Percentiles rank a stretch among this genome's conserved stretches.
phyloP scores from a whole-genome alignment of 2,329 filamentous ascomycete species.

The Cladorrhinum sp. region DNA sequence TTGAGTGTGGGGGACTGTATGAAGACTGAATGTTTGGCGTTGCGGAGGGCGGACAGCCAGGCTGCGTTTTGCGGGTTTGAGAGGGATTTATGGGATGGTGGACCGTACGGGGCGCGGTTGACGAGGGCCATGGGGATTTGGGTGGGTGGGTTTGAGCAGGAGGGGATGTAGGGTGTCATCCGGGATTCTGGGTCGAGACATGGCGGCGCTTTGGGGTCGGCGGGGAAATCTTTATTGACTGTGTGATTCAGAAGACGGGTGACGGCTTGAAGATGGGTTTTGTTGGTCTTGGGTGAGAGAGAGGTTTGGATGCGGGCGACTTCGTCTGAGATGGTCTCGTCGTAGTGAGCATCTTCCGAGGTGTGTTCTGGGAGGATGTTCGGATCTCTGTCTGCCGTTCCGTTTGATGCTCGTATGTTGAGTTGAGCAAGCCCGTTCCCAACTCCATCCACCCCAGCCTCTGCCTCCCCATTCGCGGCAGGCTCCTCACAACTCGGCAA shows the following conservation, averaged over 20 bases:
- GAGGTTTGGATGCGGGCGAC: conserved; percentile 58
- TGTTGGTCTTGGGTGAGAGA: conserved; percentile 44
- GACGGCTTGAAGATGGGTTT: conserved; percentile 53
- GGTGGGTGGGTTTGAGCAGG: conserved; percentile 27
- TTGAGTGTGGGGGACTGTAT: conserved; percentile 79
- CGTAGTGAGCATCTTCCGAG: conserved; percentile 60
- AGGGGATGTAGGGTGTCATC: conserved; percentile 63
- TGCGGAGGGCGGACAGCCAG: conserved; percentile 66
- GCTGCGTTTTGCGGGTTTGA: conserved; percentile 72
- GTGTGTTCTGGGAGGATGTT: conserved; percentile 52
- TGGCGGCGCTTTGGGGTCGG: conserved; percentile 49
- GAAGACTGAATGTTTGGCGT: conserved; percentile 64
- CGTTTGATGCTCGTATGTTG: conserved; percentile 29
- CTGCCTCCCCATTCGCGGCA: conserved; percentile 35
- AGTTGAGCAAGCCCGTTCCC: conserved; percentile 12
- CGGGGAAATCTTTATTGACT: conserved; percentile 47
- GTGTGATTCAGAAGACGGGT: conserved; percentile 66
- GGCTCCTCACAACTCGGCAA: conserved; percentile 54
- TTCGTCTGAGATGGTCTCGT: conserved; percentile 58
- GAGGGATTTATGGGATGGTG: conserved; percentile 57
- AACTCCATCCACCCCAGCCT: neutral
- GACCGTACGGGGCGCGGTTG: conserved; percentile 64
- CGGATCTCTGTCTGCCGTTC: conserved; percentile 15
- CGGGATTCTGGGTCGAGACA: conserved; percentile 45
- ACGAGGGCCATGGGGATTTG: conserved; percentile 67